Percentiles rank a stretch among this genome's conserved stretches.
These are phyloP conservation scores for Arabidopsis suecica DNA, from an alignment of 345 rosid genomes.

Conservation along the genomic window DNA sequence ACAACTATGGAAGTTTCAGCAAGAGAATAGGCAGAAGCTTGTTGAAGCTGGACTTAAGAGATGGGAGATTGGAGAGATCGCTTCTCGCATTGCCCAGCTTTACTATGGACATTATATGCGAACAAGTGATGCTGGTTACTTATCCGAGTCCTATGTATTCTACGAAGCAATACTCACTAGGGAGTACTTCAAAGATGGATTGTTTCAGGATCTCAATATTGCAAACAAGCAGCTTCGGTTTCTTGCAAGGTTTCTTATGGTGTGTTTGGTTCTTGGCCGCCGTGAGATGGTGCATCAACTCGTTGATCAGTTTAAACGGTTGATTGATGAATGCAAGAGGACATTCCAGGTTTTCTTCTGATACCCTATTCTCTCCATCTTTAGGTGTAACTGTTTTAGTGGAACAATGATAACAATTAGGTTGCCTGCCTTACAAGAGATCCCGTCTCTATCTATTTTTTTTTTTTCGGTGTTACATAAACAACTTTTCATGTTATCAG, in stretches of 20 bases:
- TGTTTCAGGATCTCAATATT: constrained; percentile 76
- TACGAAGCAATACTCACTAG: constrained; percentile 83
- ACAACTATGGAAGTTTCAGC: constrained; percentile 94
- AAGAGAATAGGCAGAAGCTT: constrained; percentile 88
- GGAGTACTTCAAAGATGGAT: constrained; percentile 89
- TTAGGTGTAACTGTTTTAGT: not conserved
- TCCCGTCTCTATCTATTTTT: not conserved
- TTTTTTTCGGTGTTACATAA: constrained; percentile 1
- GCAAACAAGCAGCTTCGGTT: constrained; percentile 93
- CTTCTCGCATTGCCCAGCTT: constrained; percentile 92
- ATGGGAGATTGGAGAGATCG: constrained; percentile 98
- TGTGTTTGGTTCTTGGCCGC: constrained; percentile 81
- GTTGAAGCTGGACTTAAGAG: constrained; percentile 93
- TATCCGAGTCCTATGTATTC: constrained; percentile 85
- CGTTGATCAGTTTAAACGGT: constrained; percentile 75
- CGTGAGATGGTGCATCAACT: constrained; percentile 84
- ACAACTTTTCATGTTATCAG: constrained; percentile 53
- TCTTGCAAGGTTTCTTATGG: constrained; percentile 90
- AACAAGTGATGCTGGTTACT: constrained; percentile 78
- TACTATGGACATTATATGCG: constrained; percentile 95
- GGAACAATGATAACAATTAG: not conserved
- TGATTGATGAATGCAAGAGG: constrained; percentile 92
- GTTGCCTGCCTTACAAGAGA: constrained; percentile 5
- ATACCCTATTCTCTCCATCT: not conserved
- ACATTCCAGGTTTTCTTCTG: constrained; percentile 70